Conservation (phyloP, 148 eudicot species). For the Chenopodium suecicum region DNA sequence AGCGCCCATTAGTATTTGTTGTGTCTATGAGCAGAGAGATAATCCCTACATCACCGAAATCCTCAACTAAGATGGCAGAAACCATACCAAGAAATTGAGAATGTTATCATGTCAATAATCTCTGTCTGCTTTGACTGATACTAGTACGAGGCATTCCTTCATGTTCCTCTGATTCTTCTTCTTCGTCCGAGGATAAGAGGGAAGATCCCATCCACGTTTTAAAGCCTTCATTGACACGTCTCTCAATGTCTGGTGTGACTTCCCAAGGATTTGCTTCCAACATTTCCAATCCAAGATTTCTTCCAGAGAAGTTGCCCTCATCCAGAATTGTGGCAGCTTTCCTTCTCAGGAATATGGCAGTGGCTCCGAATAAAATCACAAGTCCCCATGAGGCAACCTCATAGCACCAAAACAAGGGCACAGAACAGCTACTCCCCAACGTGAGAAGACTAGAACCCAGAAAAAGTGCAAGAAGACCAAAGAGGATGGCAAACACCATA, state of each 20-base stretch:
- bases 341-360: slow-evolving; percentile 64
- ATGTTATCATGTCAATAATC: slow-evolving; percentile 19
- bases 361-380: slow-evolving; percentile 64
- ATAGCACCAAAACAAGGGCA: slow-evolving; percentile 93
- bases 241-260: slow-evolving; percentile 76
- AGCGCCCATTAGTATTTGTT: slow-evolving; percentile 3
- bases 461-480: slow-evolving; percentile 77
- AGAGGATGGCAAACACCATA: slow-evolving; percentile 52
- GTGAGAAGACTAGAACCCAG: slow-evolving; percentile 87
- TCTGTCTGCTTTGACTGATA: slow-evolving; percentile 26
- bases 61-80: slow-evolving; percentile 5
- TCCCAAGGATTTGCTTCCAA: slow-evolving; percentile 62
- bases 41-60: background rate
- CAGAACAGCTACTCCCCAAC: slow-evolving; percentile 75
- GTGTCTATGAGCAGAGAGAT: slow-evolving; percentile 7
- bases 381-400: slow-evolving; percentile 85
- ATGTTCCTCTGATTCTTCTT: slow-evolving; percentile 67
- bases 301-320: slow-evolving; percentile 49
- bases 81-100: background rate
- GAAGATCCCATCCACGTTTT: slow-evolving; percentile 94
- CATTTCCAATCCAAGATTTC: slow-evolving; percentile 79
- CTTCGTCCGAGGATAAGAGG: slow-evolving; percentile 83
- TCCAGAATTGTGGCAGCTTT: slow-evolving; percentile 68
- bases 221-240: slow-evolving; percentile 84
- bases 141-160: slow-evolving; percentile 38